Evolutionary conservation across 768 basidiomycete genomes (phyloP), one percentile per base, ranked within the genome.

Genomic region (Boletellus emodensis): DNA sequence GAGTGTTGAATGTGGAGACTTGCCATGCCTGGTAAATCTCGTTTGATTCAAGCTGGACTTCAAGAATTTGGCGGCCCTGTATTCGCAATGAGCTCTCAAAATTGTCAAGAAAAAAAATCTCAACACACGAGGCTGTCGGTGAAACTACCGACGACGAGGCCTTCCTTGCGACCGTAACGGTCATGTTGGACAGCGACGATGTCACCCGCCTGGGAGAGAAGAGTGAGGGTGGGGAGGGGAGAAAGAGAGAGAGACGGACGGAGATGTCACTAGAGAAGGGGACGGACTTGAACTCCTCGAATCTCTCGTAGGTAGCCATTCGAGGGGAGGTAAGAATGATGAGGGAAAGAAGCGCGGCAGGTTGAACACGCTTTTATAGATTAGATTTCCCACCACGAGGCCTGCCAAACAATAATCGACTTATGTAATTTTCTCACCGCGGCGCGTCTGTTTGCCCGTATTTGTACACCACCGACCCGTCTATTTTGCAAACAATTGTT

Each of bases 21-120:
- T 55, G 84, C 83, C 81, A 86, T 39, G 85, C 83, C 48, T 84
- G 71, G 77, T 84, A 86, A 48, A 88, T 61, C 48, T 86, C 81
- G 26, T 75, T 73, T 14, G 77, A 70, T 51, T 90, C 87, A 50
- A 93, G 79, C 63, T 87, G 89, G 28, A 93, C 85, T 63, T 90
- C 86, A 54, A 93, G 71, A 57, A 91, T 77, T 72, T 88, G 86
- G 49, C 88, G 84, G 46, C 89, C 90, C 90, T 92, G 55, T 7
- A 45, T 20, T 37, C 37, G 40, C 33, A 17, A 55, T 52, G 30
- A 48, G 46, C 44, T 40, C 26, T 20, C 37, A 15, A 4, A 2
- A 2, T n/a, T 26, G 50, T 2, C 17, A 2, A 43, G 40, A 33
- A 30, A 46, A 46, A 14, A 32, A 30, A 1, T 18, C 6, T 20